Base-by-base conservation (phyloP, 495 filamentous ascomycete species). In the Xylaria venustula region DNA sequence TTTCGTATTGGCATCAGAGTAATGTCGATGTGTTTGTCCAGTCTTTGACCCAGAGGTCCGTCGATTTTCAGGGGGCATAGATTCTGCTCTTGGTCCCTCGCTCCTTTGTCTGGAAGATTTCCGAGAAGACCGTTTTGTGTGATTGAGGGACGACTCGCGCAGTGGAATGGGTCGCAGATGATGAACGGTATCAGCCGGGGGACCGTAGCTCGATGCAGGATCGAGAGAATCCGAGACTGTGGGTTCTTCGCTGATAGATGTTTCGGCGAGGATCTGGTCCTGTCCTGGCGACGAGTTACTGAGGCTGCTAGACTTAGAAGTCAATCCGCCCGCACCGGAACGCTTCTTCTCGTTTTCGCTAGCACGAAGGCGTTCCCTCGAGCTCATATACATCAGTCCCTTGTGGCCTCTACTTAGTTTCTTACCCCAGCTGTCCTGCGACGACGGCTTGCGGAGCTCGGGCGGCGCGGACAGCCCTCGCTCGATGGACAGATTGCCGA, bases 71-170 rank as follows among this genome's bases (percentile, higher is more conserved):
- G 66, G 72, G 6, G n/a, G n/a, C n/a, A 80, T 77, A 3, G 67
- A 69, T 22, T 75, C 73, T 34, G 60, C 65, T 54, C 40, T 53
- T 40, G 60, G 54, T 11, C 46, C 44, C 1, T 79, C 77, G 60
- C 72, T 71, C 67, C 66, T 77, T 14, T 77, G 71, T 25, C 67
- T 66, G 6, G 70, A 70, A 1, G 63, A 68, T 53, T 73, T 70
- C 11, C 70, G 70, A 1, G 77, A 79, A 0, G 76, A 74, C 58
- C 78, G 61, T 67, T 72, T 80, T 17, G 68, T 68, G 55, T 1
- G 77, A 80, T 62, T 87, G 77, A 90, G 67, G 7, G 87, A 90
- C 1, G 88, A 90, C 49, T 90, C 87, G 54, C 88, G 78, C 3
- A 81, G 77, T 5, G 88, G 88, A 48, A 91, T 89, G 9, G 81